These are phyloP conservation scores for Paramecium sexaurelia DNA, from an alignment of 73 alveolate species.

Conservation along the genomic window DNA sequence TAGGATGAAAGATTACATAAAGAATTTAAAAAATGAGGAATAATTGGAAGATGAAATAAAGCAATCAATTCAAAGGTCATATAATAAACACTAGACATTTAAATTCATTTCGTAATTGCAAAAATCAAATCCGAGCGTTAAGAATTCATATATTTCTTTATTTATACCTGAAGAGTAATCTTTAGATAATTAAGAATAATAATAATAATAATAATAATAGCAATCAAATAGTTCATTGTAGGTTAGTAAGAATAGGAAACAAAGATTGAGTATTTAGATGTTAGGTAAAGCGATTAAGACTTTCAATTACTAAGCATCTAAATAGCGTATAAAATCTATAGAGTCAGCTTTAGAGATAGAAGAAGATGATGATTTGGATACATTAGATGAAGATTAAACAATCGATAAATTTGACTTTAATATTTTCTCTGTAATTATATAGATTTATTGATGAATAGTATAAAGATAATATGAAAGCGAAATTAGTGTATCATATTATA, in stretches of 20 bases:
- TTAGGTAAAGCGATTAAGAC: not conserved
- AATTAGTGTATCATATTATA: constrained; percentile 7
- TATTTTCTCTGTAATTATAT: not conserved
- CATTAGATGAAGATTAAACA: not conserved
- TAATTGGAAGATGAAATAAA: constrained; percentile 6
- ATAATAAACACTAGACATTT: constrained; percentile 34
- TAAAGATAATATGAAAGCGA: not conserved
- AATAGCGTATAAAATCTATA: not conserved
- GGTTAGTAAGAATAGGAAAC: not conserved
- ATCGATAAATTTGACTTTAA: constrained; percentile 3
- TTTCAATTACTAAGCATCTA: not conserved
- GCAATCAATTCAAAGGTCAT: not conserved
- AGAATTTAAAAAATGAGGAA: constrained; percentile 26
- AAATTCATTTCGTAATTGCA: not conserved
- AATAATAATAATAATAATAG: not conserved
- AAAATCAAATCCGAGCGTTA: constrained; percentile 32
- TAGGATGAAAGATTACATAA: constrained; percentile 13
- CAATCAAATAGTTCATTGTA: not conserved
- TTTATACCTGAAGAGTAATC: constrained; percentile 31
- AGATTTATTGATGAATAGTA: not conserved
- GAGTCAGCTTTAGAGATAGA: constrained; percentile 6
- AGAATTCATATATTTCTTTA: constrained; percentile 9
- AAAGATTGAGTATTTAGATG: constrained; percentile 1
- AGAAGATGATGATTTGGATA: constrained; percentile 17
- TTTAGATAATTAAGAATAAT: not conserved